Conservation (phyloP, 768 basidiomycete genomes). For the Thelephora ganbajun region DNA sequence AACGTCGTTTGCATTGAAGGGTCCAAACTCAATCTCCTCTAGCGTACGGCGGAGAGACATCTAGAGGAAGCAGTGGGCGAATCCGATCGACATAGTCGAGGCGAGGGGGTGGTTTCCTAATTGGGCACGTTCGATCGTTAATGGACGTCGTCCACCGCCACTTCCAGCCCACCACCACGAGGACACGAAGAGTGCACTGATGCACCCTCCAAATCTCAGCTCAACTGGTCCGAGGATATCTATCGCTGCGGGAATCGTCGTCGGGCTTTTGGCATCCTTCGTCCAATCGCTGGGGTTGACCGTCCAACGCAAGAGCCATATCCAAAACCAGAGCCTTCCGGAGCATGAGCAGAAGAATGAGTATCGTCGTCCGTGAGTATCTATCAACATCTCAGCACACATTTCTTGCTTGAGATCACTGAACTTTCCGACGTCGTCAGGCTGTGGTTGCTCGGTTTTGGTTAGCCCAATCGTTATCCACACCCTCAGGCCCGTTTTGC, state of each 20-base stretch:
- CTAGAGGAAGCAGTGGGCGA: too few species aligned
- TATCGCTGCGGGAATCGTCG: slow-evolving; percentile 27
- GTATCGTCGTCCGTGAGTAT: slow-evolving; percentile 63
- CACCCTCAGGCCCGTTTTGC: slow-evolving; percentile 2
- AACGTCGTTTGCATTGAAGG: too few species aligned
- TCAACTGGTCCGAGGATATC: slow-evolving; percentile 14
- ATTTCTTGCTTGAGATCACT: slow-evolving; percentile 2
- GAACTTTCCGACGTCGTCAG: slow-evolving; percentile 22
- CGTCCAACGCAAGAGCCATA: slow-evolving; percentile 87
- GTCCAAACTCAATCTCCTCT: too few species aligned
- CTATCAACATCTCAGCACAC: slow-evolving; percentile 3
- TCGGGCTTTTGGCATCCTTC: slow-evolving; percentile 73
- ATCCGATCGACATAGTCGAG: too few species aligned
- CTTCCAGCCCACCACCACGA: slow-evolving; percentile 6
- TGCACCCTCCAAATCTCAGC: too few species aligned
- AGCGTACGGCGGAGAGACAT: too few species aligned
- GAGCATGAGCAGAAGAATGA: slow-evolving; percentile 50
- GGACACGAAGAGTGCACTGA: slow-evolving; percentile 5
- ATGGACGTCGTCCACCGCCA: too few species aligned
- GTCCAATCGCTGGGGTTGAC: slow-evolving; percentile 87
- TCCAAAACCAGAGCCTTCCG: slow-evolving; percentile 64
- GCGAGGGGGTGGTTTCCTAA: too few species aligned
- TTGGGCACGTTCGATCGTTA: too few species aligned
- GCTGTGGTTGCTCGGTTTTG: slow-evolving; percentile 79
- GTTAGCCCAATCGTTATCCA: slow-evolving; percentile 17